Percentiles rank a stretch among this genome's conserved stretches.
Evolutionary conservation across 2,329 filamentous ascomycete species (phyloP).

Genomic region (Apiospora phragmitis): DNA sequence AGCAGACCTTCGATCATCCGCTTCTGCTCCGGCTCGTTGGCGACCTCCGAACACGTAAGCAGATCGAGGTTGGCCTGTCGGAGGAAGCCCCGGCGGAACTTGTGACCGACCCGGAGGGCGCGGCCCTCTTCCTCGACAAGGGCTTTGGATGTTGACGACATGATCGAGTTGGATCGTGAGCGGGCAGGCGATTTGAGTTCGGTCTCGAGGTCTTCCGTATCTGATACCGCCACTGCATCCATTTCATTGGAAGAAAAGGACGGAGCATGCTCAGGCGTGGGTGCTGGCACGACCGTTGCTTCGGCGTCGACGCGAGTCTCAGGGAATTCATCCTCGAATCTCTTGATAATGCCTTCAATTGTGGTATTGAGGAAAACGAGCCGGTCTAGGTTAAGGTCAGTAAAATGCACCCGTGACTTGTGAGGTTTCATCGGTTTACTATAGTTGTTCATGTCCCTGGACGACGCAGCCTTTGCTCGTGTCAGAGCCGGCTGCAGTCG

Average conservation of each 20-base stretch:
- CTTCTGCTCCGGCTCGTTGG: conserved; percentile 50
- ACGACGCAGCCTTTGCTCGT: conserved; percentile 67
- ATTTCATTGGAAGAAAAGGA: conserved; percentile 35
- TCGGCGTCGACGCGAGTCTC: conserved; percentile 64
- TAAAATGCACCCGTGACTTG: neutral
- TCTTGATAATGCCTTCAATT: conserved; percentile 85
- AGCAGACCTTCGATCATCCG: conserved; percentile 62
- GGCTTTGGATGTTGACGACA: conserved; percentile 50
- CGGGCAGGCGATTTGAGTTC: conserved; percentile 43
- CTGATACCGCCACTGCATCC: conserved; percentile 43
- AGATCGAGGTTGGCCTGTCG: conserved; percentile 53
- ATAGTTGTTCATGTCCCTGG: conserved; percentile 71
- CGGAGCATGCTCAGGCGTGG: conserved; percentile 23
- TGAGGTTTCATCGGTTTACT: conserved; percentile 53
- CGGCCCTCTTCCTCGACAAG: conserved; percentile 59
- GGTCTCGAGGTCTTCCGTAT: conserved; percentile 48
- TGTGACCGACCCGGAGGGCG: conserved; percentile 55
- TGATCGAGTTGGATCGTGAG: conserved; percentile 53
- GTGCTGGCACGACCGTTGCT: conserved; percentile 25
- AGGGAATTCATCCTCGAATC: conserved; percentile 95
- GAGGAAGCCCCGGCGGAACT: conserved; percentile 55
- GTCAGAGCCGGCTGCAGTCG: conserved; percentile 81
- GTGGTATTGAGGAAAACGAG: conserved; percentile 87
- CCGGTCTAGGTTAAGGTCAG: conserved; percentile 51
- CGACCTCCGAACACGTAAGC: conserved; percentile 46